A percentile compares a stretch with the other conserved stretches of the same genome.
These are phyloP conservation scores for Puccinia horiana DNA, from an alignment of 1,284 basidiomycete species.

Conservation along the genomic window DNA sequence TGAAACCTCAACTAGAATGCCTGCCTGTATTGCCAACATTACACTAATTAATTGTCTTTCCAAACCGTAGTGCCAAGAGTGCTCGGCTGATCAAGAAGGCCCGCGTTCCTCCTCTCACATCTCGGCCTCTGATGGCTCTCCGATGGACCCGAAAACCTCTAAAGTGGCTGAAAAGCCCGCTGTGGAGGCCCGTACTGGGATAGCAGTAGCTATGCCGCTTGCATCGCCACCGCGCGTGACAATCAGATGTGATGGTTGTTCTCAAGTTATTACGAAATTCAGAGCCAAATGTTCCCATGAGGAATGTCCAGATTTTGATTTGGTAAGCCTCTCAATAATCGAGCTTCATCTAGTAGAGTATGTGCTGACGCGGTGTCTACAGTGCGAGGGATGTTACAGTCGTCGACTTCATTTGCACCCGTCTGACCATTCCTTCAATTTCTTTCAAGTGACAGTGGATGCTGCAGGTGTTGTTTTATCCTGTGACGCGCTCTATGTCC, in stretches of 20 bases:
- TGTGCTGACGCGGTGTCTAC: neutral
- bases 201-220: neutral
- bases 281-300: slow-evolving; percentile 33
- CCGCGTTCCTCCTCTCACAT: neutral
- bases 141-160: neutral
- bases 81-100: neutral
- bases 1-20: neutral
- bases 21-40: neutral
- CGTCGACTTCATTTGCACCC: slow-evolving; percentile 12
- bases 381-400: slow-evolving; percentile 38
- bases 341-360: neutral
- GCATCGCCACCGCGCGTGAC: slow-evolving; percentile 16
- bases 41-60: neutral
- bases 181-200: neutral
- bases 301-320: slow-evolving; percentile 38
- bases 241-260: slow-evolving; percentile 27
- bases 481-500: neutral
- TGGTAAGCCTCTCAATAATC: slow-evolving; percentile 2
- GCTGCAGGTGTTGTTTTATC: neutral
- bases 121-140: neutral
- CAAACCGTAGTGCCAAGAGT: neutral
- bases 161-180: neutral
- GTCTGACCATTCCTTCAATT: slow-evolving; percentile 17
- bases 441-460: neutral
- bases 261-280: neutral